These are phyloP conservation scores for Brassica incana DNA, from an alignment of 345 rosid species.

Conservation along the genomic window DNA sequence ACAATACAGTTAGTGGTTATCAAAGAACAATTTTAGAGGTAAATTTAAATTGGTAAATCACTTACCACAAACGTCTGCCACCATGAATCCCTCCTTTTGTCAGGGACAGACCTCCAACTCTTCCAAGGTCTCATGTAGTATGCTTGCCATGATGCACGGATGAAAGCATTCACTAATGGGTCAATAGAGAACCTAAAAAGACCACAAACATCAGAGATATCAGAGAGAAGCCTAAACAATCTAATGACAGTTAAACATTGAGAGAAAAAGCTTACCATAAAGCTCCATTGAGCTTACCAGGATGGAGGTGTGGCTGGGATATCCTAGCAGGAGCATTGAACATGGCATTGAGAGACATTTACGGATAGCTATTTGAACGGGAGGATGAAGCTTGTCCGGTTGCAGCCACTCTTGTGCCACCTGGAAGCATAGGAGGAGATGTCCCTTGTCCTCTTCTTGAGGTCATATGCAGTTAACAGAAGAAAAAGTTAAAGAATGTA, in stretches of 20 bases:
- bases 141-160: neutral
- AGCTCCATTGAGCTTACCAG: neutral
- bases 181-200: neutral
- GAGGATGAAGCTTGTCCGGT: neutral
- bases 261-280: neutral
- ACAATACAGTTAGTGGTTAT: neutral
- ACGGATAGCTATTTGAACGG: neutral
- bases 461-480: neutral
- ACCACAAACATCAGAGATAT: neutral
- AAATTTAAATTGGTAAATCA: neutral
- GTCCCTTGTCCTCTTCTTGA: neutral
- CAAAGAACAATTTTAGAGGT: no score
- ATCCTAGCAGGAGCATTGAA: neutral
- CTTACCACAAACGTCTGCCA: neutral
- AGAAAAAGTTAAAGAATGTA: neutral
- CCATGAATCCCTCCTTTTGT: neutral
- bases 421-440: no score
- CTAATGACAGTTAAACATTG: neutral
- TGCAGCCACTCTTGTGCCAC: neutral
- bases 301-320: neutral
- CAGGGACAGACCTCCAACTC: neutral
- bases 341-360: neutral
- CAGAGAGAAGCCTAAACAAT: neutral
- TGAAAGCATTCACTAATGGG: neutral
- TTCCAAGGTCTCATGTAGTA: neutral